Evolutionary conservation across 441 rosid genomes (phyloP).

Genomic region (Gossypium aridum): DNA sequence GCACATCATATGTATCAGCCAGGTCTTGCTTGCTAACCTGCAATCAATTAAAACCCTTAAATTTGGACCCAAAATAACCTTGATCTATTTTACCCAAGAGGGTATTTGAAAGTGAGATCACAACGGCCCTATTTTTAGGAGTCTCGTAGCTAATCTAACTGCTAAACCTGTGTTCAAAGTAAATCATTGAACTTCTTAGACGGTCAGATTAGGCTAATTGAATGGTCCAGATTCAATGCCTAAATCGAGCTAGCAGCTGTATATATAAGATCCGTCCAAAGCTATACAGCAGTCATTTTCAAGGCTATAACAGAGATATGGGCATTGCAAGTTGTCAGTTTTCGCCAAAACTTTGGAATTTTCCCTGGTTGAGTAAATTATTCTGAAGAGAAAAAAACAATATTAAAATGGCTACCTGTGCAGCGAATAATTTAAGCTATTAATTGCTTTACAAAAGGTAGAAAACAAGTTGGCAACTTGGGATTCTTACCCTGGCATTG

Average conservation of each 20-base stretch:
- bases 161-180: no score
- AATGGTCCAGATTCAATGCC: background rate
- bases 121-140: no score
- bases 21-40: slow-evolving; percentile 65
- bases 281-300: slow-evolving; percentile 4
- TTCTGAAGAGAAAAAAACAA: background rate
- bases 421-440: background rate
- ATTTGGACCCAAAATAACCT: background rate
- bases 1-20: slow-evolving; percentile 62
- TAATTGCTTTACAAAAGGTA: background rate
- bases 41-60: background rate
- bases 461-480: background rate
- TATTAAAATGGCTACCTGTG: background rate
- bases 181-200: background rate
- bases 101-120: no score
- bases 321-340: background rate
- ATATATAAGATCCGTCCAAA: slow-evolving; percentile 1
- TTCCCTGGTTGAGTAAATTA: no score
- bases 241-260: background rate
- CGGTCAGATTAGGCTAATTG: background rate
- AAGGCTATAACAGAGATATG: background rate
- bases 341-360: no score
- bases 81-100: no score
- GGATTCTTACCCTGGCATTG: slow-evolving; percentile 46
- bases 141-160: no score